Conservation (phyloP, 768 basidiomycete species). For the Clathrus columnatus region DNA sequence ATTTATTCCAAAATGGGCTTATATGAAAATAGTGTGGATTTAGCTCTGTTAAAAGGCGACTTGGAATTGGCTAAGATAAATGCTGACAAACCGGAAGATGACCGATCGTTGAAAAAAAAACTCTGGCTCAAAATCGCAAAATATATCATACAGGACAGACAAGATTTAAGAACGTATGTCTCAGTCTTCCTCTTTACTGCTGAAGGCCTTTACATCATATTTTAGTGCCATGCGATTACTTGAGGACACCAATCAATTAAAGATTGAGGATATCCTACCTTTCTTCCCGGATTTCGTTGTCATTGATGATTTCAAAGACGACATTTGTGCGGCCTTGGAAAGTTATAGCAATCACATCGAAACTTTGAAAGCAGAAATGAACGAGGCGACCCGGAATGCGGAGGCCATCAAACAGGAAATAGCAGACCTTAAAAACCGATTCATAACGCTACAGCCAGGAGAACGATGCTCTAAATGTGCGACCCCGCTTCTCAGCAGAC, state of each 20-base stretch:
- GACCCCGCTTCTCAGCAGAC: slow-evolving; percentile 67
- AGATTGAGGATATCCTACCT: slow-evolving; percentile 97
- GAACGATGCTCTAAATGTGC: slow-evolving; percentile 83
- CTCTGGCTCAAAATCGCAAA: slow-evolving; percentile 98
- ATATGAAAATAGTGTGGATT: slow-evolving; percentile 92
- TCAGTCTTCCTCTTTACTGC: background rate
- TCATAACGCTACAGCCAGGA: slow-evolving; percentile 81
- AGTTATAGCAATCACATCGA: slow-evolving; percentile 91
- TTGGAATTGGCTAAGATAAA: slow-evolving; percentile 91
- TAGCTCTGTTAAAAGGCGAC: slow-evolving; percentile 91
- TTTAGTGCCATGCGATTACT: slow-evolving; percentile 92
- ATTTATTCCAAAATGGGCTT: slow-evolving; percentile 98
- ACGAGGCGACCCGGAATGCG: slow-evolving; percentile 85
- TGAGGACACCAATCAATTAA: slow-evolving; percentile 88
- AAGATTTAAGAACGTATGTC: slow-evolving; percentile 96
- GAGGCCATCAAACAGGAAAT: slow-evolving; percentile 94
- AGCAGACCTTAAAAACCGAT: slow-evolving; percentile 71
- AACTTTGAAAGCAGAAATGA: slow-evolving; percentile 86
- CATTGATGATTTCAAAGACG: slow-evolving; percentile 99
- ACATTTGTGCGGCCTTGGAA: slow-evolving; percentile 93
- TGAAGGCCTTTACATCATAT: background rate
- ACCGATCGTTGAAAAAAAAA: slow-evolving; percentile 79
- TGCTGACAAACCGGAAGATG: slow-evolving; percentile 91
- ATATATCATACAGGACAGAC: slow-evolving; percentile 95
- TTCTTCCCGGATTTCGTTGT: slow-evolving; percentile 99